These are phyloP conservation scores for Suillus decipiens DNA, from an alignment of 768 basidiomycete species.

Conservation along the genomic window DNA sequence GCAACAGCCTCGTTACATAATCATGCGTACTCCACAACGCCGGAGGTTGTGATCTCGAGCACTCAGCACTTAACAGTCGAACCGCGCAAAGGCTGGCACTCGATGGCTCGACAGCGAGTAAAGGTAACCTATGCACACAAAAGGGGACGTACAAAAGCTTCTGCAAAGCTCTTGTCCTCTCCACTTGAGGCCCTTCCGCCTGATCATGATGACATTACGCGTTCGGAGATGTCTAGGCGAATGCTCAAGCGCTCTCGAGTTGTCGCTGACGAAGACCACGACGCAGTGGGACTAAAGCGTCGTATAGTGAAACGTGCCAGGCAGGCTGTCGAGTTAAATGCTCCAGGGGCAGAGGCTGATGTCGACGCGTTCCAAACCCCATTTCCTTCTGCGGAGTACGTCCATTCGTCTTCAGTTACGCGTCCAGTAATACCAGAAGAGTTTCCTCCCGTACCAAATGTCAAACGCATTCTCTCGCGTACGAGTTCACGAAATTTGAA, in stretches of 20 bases:
- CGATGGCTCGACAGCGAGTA: slow-evolving; percentile 16
- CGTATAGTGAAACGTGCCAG: slow-evolving; percentile 38
- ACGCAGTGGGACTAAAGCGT: slow-evolving; percentile 18
- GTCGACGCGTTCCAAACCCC: slow-evolving; percentile 31
- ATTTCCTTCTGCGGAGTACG: slow-evolving; percentile 24
- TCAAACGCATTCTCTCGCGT: slow-evolving; percentile 37
- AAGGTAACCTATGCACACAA: slow-evolving; percentile 36
- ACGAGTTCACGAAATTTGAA: slow-evolving; percentile 43
- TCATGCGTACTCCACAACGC: slow-evolving; percentile 9
- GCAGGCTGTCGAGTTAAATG: slow-evolving; percentile 16
- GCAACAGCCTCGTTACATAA: slow-evolving; percentile 24
- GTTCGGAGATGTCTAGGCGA: slow-evolving; percentile 43
- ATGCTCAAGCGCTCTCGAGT: slow-evolving; percentile 51
- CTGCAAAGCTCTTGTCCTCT: slow-evolving; percentile 24
- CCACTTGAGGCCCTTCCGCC: slow-evolving; percentile 30
- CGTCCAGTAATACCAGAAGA: slow-evolving; percentile 31
- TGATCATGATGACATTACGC: slow-evolving; percentile 35
- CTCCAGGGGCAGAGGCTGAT: slow-evolving; percentile 11
- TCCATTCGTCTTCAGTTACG: slow-evolving; percentile 26
- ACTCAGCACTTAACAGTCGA: background rate
- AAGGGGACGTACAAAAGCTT: slow-evolving; percentile 22
- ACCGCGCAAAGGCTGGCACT: background rate
- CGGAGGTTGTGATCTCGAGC: background rate
- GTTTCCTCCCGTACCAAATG: slow-evolving; percentile 45
- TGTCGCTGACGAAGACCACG: slow-evolving; percentile 23